phyloP scores from a whole-genome alignment of 2,329 filamentous ascomycete genomes.

The Mollisia scopiformis region DNA sequence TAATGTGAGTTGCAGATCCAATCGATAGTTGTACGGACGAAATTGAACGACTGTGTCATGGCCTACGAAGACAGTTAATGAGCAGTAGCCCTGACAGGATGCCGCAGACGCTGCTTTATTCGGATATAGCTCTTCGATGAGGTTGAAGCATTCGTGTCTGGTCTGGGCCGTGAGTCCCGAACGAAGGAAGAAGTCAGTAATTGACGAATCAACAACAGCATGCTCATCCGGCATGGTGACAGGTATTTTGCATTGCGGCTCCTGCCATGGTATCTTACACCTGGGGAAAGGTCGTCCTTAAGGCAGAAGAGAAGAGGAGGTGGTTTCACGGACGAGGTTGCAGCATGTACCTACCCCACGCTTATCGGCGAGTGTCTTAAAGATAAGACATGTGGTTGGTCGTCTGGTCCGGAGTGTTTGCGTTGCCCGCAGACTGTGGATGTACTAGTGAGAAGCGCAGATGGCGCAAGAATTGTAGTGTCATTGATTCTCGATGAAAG shows the following conservation, averaged over 20 bases:
- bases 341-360: slow-evolving; percentile 16
- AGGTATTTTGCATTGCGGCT: background rate
- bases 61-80: slow-evolving; percentile 49
- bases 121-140: slow-evolving; percentile 39
- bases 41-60: slow-evolving; percentile 50
- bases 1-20: slow-evolving; percentile 43
- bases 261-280: background rate
- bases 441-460: too few species aligned
- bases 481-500: background rate
- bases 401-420: background rate
- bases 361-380: slow-evolving; percentile 11
- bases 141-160: slow-evolving; percentile 35
- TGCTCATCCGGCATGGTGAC: slow-evolving; percentile 4
- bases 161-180: slow-evolving; percentile 26
- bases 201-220: slow-evolving; percentile 10
- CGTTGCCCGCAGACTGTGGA: too few species aligned
- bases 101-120: slow-evolving; percentile 36
- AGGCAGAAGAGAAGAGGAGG: too few species aligned
- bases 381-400: slow-evolving; percentile 11
- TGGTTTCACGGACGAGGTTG: slow-evolving; percentile 1
- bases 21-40: slow-evolving; percentile 45
- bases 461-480: background rate
- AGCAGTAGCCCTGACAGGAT: slow-evolving; percentile 53
- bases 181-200: slow-evolving; percentile 31
- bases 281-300: background rate